Evolutionary conservation across 345 rosid genomes (phyloP).

Genomic region (Eucalyptus coolabah): DNA sequence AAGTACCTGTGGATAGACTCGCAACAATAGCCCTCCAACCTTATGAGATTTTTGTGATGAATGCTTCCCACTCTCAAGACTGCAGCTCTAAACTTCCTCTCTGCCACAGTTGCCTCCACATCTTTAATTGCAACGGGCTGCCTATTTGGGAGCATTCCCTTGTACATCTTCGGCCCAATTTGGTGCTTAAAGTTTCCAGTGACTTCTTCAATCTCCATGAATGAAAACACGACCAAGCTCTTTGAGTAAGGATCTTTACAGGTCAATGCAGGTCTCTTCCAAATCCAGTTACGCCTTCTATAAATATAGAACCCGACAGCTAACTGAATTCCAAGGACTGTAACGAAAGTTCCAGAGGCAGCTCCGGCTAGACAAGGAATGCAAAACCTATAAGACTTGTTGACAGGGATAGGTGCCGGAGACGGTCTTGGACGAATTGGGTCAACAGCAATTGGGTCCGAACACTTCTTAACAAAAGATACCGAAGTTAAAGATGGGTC

Average conservation of each 20-base stretch:
- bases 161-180: slow-evolving; percentile 48
- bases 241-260: slow-evolving; percentile 24
- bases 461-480: slow-evolving; percentile 63
- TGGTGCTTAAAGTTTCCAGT: slow-evolving; percentile 37
- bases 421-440: slow-evolving; percentile 15
- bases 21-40: slow-evolving; percentile 69
- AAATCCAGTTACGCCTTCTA: slow-evolving; percentile 21
- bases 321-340: slow-evolving; percentile 39
- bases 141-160: slow-evolving; percentile 44
- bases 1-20: slow-evolving; percentile 45
- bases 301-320: slow-evolving; percentile 31
- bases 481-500: slow-evolving; percentile 45
- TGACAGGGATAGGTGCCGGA: neutral
- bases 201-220: slow-evolving; percentile 47
- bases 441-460: slow-evolving; percentile 55
- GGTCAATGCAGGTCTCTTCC: slow-evolving; percentile 33
- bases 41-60: slow-evolving; percentile 63
- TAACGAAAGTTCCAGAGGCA: slow-evolving; percentile 31
- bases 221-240: slow-evolving; percentile 44
- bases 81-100: slow-evolving; percentile 56
- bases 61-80: slow-evolving; percentile 62
- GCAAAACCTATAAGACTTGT: slow-evolving; percentile 16
- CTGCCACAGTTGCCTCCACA: slow-evolving; percentile 32
- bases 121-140: slow-evolving; percentile 44
- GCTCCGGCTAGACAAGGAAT: slow-evolving; percentile 51